Evolutionary conservation across 2,329 filamentous ascomycete genomes (phyloP).

Genomic region (Aspergillus vadensis): DNA sequence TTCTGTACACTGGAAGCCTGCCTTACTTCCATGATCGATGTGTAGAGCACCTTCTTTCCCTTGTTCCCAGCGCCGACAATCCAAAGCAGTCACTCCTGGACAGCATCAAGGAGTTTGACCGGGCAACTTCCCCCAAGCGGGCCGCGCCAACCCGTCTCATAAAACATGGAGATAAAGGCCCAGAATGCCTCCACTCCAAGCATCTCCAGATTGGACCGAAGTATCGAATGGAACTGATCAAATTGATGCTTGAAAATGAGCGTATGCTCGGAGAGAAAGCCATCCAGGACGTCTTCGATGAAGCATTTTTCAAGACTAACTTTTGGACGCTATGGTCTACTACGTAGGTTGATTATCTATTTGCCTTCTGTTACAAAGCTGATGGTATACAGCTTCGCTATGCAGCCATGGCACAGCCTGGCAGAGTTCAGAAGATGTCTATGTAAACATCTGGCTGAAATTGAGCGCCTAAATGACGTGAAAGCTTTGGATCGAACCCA

Average conservation of each 20-base stretch:
- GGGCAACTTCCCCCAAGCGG: constrained; percentile 4
- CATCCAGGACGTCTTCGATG: constrained; percentile 31
- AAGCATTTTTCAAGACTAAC: constrained; percentile 23
- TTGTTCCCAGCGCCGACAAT: constrained; percentile 26
- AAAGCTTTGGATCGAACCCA: constrained; percentile 25
- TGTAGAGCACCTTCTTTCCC: constrained; percentile 35
- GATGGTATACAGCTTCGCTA: constrained; percentile 18
- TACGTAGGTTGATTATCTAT: constrained; percentile 13
- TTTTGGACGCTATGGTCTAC: constrained; percentile 30
- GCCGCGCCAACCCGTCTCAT: constrained; percentile 2
- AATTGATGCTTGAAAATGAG: constrained; percentile 23
- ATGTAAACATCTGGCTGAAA: constrained; percentile 26
- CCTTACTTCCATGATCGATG: constrained; percentile 40
- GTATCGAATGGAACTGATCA: constrained; percentile 22
- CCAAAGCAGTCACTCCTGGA: constrained; percentile 11
- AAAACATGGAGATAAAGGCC: not conserved
- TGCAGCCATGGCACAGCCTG: constrained; percentile 27
- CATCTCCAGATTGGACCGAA: constrained; percentile 17
- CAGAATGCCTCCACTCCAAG: constrained; percentile 10
- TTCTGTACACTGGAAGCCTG: constrained; percentile 37
- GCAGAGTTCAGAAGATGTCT: constrained; percentile 28
- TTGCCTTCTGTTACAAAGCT: not conserved
- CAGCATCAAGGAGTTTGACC: not conserved
- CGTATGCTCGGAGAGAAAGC: constrained; percentile 29
- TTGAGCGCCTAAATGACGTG: constrained; percentile 25